Evolutionary conservation across 2,329 filamentous ascomycete genomes (phyloP).

Genomic region (Paracoccidioides brasiliensis): DNA sequence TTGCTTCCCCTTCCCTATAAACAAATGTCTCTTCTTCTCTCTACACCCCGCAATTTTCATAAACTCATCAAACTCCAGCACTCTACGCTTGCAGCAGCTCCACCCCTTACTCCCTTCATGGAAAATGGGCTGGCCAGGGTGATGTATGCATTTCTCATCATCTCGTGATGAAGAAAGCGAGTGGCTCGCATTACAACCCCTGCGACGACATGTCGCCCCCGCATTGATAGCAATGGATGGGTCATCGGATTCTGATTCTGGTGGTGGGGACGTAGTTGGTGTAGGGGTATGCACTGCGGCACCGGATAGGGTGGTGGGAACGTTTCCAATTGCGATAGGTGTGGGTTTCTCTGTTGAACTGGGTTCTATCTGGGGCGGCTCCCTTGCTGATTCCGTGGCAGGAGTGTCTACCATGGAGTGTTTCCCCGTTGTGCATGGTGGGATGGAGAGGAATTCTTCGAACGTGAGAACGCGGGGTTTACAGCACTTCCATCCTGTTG

Average conservation of each 20-base stretch:
- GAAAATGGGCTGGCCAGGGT: slow-evolving; percentile 84
- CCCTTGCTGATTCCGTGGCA: slow-evolving; percentile 33
- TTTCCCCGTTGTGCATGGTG: slow-evolving; percentile 82
- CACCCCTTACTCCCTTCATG: slow-evolving; percentile 98
- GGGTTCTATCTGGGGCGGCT: slow-evolving; percentile 12
- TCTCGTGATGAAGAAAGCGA: slow-evolving; percentile 46
- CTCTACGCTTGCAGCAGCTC: slow-evolving; percentile 88
- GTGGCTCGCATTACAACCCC: slow-evolving; percentile 57
- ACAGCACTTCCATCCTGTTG: slow-evolving; percentile 92
- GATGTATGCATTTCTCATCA: slow-evolving; percentile 69
- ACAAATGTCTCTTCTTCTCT: slow-evolving; percentile 69
- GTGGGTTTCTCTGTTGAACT: slow-evolving; percentile 11
- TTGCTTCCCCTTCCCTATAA: slow-evolving; percentile 60
- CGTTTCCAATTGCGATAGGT: slow-evolving; percentile 9
- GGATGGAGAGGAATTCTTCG: slow-evolving; percentile 89
- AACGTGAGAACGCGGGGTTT: slow-evolving; percentile 93
- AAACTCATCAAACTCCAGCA: slow-evolving; percentile 96
- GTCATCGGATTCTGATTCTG: slow-evolving; percentile 82
- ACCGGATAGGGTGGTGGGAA: slow-evolving; percentile 20
- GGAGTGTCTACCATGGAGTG: slow-evolving; percentile 74
- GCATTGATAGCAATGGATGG: slow-evolving; percentile 57
- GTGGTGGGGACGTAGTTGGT: slow-evolving; percentile 39
- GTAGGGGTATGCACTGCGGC: slow-evolving; percentile 19
- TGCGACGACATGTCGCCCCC: slow-evolving; percentile 64
- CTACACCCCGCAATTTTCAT: slow-evolving; percentile 88